Percentiles rank a stretch among this genome's conserved stretches.
Conservation (phyloP, 208 protist species). For the Crithidia fasciculata region DNA sequence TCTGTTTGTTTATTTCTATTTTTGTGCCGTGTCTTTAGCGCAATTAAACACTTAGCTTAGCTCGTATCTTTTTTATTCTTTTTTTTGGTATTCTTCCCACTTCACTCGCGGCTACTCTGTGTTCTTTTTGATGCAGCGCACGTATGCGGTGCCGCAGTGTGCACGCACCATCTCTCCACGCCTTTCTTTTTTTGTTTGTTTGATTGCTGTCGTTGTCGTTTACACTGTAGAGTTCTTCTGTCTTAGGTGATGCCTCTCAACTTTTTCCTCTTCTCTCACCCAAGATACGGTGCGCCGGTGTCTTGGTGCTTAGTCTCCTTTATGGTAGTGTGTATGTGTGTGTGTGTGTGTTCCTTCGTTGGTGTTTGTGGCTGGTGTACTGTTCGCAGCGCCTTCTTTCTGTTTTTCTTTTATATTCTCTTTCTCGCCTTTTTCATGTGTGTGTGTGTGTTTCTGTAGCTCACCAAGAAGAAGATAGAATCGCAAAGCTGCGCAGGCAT, state of each 20-base stretch:
- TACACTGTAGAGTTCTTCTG: no score
- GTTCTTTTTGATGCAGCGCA: no score
- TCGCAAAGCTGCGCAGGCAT: no score
- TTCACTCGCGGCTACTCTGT: background rate
- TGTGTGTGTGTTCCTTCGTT: background rate
- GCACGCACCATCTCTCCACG: background rate
- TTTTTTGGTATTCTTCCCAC: background rate
- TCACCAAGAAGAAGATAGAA: no score
- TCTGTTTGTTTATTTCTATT: background rate
- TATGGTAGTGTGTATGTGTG: background rate
- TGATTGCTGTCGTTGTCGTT: background rate
- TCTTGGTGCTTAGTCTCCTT: background rate
- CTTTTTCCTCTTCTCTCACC: no score
- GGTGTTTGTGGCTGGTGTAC: background rate
- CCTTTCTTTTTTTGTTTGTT: constrained; percentile 3
- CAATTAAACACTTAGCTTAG: constrained; percentile 19
- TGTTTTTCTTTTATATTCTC: background rate
- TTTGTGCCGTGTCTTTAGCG: constrained; percentile 1
- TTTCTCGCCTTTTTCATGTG: background rate
- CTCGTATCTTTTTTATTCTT: background rate
- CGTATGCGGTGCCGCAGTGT: no score
- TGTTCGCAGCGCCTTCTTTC: background rate
- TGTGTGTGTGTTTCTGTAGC: constrained; percentile 5
- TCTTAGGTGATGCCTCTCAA: no score
- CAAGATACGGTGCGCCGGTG: no score